phyloP scores from a whole-genome alignment of 1,284 basidiomycete species.

The Melanopsichium pennsylvanicum region DNA sequence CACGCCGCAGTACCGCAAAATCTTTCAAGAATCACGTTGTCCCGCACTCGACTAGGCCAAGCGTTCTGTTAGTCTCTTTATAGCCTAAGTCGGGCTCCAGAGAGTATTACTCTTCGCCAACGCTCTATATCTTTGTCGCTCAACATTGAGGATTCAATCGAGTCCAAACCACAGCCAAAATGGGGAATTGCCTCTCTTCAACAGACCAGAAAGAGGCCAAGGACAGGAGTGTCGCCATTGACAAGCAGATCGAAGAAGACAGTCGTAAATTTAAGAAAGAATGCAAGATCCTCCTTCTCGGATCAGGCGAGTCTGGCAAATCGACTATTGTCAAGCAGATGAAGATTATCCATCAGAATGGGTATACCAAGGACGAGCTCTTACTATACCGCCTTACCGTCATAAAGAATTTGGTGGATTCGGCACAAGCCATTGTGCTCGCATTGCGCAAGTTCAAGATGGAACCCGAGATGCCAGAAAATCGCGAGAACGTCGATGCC shows the following conservation, averaged over 20 bases:
- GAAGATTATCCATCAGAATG: conserved; percentile 98
- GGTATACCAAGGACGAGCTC: conserved; percentile 83
- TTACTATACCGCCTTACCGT: conserved; percentile 80
- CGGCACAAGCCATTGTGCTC: conserved; percentile 84
- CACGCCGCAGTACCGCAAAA: too few relatives aligned
- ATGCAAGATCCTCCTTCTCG: conserved; percentile 91
- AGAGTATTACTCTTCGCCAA: too few relatives aligned
- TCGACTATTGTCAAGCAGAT: conserved; percentile 98
- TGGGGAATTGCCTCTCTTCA: conserved; percentile 59
- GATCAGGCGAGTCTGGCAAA: conserved; percentile 87
- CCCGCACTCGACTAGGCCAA: too few relatives aligned
- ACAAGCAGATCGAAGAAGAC: conserved; percentile 71
- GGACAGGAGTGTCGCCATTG: conserved; percentile 68
- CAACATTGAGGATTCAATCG: too few relatives aligned
- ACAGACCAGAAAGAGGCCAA: conserved; percentile 57
- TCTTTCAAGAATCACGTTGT: too few relatives aligned
- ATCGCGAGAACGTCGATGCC: conserved; percentile 73
- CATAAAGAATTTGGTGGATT: conserved; percentile 67
- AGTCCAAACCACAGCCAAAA: conserved; percentile 17
- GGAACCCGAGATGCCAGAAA: conserved; percentile 79
- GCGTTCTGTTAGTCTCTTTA: too few relatives aligned
- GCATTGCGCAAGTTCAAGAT: conserved; percentile 90
- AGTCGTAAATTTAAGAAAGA: conserved; percentile 78
- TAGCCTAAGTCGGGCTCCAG: too few relatives aligned
- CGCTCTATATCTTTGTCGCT: too few relatives aligned